A percentile compares a stretch with the other conserved stretches of the same genome.
Evolutionary conservation across 805 yeast genomes (phyloP).

Genomic region (Candida suzukii): DNA sequence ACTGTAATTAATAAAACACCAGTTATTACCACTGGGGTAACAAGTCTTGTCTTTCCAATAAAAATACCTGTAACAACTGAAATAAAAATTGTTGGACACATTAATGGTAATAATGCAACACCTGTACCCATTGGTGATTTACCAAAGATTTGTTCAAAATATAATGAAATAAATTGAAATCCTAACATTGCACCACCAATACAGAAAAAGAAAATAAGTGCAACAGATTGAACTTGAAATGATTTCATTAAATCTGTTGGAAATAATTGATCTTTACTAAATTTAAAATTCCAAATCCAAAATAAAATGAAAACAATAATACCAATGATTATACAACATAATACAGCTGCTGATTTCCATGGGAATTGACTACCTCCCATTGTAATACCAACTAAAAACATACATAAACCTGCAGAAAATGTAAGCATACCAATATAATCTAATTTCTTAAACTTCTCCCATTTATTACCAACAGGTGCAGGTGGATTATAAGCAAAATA

Average conservation of each 20-base stretch:
- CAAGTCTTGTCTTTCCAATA: conserved; percentile 30
- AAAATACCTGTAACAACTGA: conserved; percentile 31
- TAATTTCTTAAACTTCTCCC: conserved; percentile 31
- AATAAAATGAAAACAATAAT: conserved; percentile 30
- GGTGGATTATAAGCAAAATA: conserved; percentile 40
- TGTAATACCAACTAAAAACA: conserved; percentile 44
- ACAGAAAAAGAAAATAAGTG: conserved; percentile 29
- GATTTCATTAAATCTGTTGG: conserved; percentile 29
- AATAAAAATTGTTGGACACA: conserved; percentile 33
- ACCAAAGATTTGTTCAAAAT: conserved; percentile 42
- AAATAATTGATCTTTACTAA: conserved; percentile 39
- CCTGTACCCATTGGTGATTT: conserved; percentile 39
- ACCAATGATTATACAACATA: conserved; percentile 41
- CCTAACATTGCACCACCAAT: conserved; percentile 33
- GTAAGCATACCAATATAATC: conserved; percentile 45
- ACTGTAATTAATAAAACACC: conserved; percentile 30
- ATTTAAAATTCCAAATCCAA: conserved; percentile 32
- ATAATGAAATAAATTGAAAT: conserved; percentile 31
- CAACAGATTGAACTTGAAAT: conserved; percentile 31
- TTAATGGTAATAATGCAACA: conserved; percentile 34
- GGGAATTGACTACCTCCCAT: conserved; percentile 47
- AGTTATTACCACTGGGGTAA: conserved; percentile 33
- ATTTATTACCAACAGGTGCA: conserved; percentile 31
- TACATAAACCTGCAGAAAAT: conserved; percentile 34
- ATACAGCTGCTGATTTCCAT: conserved; percentile 50